Base-by-base conservation (phyloP, 768 basidiomycete genomes). In the Terana coerulea region DNA sequence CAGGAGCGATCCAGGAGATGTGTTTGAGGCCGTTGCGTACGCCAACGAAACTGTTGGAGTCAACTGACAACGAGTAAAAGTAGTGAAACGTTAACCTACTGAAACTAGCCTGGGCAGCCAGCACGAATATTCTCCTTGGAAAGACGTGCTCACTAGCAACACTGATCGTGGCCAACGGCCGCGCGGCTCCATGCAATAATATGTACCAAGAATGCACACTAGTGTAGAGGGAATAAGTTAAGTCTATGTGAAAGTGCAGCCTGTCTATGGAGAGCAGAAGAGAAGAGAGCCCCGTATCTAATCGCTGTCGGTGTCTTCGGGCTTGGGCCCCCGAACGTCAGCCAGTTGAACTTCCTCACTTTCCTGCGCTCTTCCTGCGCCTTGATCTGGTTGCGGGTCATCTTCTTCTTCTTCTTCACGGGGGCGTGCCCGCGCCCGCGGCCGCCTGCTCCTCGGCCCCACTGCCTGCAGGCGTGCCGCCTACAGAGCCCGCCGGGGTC, bases 341-440 rank as follows among this genome's bases (percentile, higher is more conserved):
- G 72, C 93, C 93, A 95, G 50, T 79, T 73, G 53, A 94, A 65
- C 73, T 92, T 91, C 61, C 91, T 78, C 62, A 83, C 64, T 62
- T 84, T 76, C 65, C 90, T 77, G 54, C 95, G 77, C 68, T 94
- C 95, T 67, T 94, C 93, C 68, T 81, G 85, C 5, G 80, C 91
- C 69, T 98, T 98, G 56, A 86, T 22, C 67, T 95, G 90, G 69
- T 93, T 93, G 42, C 90, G 79, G n/a, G 90, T 91, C 66, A 76
- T 33, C 73, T 93, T 95, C 77, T 95, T 95, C 76, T 94, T 95
- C 77, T 87, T 92, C 71, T 75, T 85, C 46, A 73, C 63, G 73
- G 63, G 34, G 65, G 61, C 24, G 72, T 75, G 33, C 28, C 45
- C 10, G 22, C 26, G 10, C 64, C 66, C 45, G 69, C 65, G 49